Conservation (phyloP, 2,329 filamentous ascomycete species). For the Sarocladium strictum region DNA sequence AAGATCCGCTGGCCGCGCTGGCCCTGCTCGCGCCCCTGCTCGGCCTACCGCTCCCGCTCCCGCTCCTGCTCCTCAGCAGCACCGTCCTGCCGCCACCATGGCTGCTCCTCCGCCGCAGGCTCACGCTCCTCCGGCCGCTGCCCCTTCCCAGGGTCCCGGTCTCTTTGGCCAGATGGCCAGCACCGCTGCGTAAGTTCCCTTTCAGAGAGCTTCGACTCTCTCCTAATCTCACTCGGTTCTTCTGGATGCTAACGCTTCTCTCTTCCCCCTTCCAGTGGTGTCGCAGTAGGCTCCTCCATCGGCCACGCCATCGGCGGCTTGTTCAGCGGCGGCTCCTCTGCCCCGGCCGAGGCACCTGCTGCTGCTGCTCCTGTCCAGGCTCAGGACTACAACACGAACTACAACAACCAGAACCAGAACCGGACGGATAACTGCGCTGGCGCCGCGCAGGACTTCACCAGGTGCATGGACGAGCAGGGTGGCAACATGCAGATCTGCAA, state of each 20-base stretch:
- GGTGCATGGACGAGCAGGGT: constrained; percentile 92
- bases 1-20: constrained; percentile 56
- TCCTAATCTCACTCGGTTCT: too few relatives aligned
- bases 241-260: too few relatives aligned
- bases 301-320: constrained; percentile 89
- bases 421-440: constrained; percentile 63
- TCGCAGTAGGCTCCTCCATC: constrained; percentile 91
- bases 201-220: background rate
- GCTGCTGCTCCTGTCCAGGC: constrained; percentile 45
- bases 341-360: constrained; percentile 41
- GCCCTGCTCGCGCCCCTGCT: constrained; percentile 49
- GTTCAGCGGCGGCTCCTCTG: constrained; percentile 69
- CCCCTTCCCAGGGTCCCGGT: constrained; percentile 64
- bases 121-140: constrained; percentile 42
- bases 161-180: constrained; percentile 96
- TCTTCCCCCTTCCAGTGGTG: constrained; percentile 66
- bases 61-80: constrained; percentile 54
- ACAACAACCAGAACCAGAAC: constrained; percentile 41
- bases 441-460: constrained; percentile 80
- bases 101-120: constrained; percentile 41
- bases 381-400: constrained; percentile 15
- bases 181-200: constrained; percentile 89
- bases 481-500: constrained; percentile 94
- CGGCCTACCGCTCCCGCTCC: constrained; percentile 61
- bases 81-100: constrained; percentile 65